A percentile compares a stretch with the other conserved stretches of the same genome.
Evolutionary conservation across 768 basidiomycete species (phyloP).

Genomic region (Psilocybe subaeruginosa): DNA sequence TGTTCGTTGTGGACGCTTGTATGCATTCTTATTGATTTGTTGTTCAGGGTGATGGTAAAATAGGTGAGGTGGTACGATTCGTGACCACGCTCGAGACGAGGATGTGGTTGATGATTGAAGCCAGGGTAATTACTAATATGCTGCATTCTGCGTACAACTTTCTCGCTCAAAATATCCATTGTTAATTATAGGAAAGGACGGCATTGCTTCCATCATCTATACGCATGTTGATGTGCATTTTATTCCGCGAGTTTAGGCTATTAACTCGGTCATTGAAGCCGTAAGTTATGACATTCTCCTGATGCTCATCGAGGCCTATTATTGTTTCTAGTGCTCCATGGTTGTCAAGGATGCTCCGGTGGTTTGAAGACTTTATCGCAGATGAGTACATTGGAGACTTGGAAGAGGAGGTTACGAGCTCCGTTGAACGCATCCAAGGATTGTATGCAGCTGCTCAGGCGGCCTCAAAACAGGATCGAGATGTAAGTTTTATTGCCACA

Average conservation of each 20-base stretch:
- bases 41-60: constrained; percentile 31
- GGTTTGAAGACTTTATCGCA: constrained; percentile 42
- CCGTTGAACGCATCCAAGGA: constrained; percentile 46
- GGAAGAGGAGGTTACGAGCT: constrained; percentile 44
- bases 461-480: constrained; percentile 42
- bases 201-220: constrained; percentile 56
- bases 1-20: neutral
- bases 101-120: constrained; percentile 56
- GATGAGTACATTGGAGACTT: constrained; percentile 42
- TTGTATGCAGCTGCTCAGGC: constrained; percentile 57
- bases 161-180: too few species aligned
- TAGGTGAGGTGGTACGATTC: constrained; percentile 45
- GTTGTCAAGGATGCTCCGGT: constrained; percentile 45
- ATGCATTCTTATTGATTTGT: neutral
- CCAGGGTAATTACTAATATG: constrained; percentile 43
- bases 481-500: constrained; percentile 33
- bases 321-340: constrained; percentile 43
- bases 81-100: constrained; percentile 58
- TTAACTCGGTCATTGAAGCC: constrained; percentile 64
- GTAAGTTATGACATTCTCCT: constrained; percentile 38
- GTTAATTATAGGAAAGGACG: constrained; percentile 51
- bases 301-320: neutral
- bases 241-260: constrained; percentile 68
- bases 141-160: neutral
- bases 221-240: constrained; percentile 57